Conservation (phyloP, 306 rosid genomes). For the Quercus mongolica region DNA sequence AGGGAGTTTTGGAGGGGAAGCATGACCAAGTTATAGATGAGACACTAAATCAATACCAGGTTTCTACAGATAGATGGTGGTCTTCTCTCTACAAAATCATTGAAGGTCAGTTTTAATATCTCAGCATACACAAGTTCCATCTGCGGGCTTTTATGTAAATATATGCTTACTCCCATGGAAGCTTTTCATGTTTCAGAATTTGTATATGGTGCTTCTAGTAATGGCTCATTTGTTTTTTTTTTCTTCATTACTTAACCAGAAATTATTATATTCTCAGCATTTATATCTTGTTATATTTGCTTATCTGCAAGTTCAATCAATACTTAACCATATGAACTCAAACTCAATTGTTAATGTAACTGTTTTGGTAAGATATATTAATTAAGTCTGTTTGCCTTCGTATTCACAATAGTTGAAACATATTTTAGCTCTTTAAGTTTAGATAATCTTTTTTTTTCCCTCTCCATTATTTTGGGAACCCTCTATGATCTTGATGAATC, state of each 20-base stretch:
- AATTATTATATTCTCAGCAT: background rate
- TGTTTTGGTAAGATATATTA: too few relatives aligned
- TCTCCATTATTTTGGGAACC: too few relatives aligned
- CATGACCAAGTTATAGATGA: constrained; percentile 63
- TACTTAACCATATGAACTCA: too few relatives aligned
- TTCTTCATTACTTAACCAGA: background rate
- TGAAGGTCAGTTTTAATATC: constrained; percentile 43
- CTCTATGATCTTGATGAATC: too few relatives aligned
- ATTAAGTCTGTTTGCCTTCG: too few relatives aligned
- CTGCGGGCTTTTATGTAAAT: background rate
- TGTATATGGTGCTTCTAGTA: background rate
- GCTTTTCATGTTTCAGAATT: background rate
- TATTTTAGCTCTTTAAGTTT: too few relatives aligned
- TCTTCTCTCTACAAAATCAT: constrained; percentile 57
- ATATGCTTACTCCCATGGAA: background rate
- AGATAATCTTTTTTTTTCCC: too few relatives aligned
- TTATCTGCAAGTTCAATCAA: too few relatives aligned
- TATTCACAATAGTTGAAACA: too few relatives aligned
- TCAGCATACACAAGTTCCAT: background rate
- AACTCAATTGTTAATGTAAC: too few relatives aligned
- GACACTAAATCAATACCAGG: constrained; percentile 33
- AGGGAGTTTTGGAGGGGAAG: constrained; percentile 75
- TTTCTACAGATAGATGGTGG: constrained; percentile 69
- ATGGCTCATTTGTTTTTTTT: background rate
- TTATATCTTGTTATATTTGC: too few relatives aligned